Base-by-base conservation (phyloP, 169 alveolate species). In the Neospora caninum region DNA sequence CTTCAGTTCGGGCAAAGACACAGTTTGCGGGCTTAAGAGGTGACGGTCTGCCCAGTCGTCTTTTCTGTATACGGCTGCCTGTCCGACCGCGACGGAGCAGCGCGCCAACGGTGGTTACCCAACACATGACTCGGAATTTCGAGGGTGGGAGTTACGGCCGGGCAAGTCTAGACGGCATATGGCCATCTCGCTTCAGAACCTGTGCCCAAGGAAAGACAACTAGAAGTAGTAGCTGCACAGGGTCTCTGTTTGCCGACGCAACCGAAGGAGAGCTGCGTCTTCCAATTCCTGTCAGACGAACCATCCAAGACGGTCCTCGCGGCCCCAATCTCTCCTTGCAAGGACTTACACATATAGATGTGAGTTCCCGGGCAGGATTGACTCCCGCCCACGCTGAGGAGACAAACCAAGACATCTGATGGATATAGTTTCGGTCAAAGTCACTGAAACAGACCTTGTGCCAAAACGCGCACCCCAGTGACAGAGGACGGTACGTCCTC, bases 261-360 rank as follows among this genome's bases (percentile, higher is more conserved):
- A 6, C 45, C 34, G 43, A 82, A 45, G 67, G 38, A 25, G 89
- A 45, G 2, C 36, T 82, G 89, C 34, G 89, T 31, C 89, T 82
- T 49, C 89, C 89, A 2, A 82, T 82, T 31, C 89, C 89, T 4
- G 67, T 82, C 67, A 39, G 89, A n/a, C 89, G 89, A 39, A 82
- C 89, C 25, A 82, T 82, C 31, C 89, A 43, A 43, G 89, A 82
- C 38, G 89, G 89, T 31, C 67, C 67, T 0, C 89, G 89, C 41
- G 89, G 89, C 38, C 89, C 89, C 54, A 82, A 22, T 22, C 67
- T 41, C 41, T 82, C 67, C 58, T 31, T 34, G 43, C 45, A 78
- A 78, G 89, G 70, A 7, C 38, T 10, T 0, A 82, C 25, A 13
- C 13, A 25, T n/a, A 82, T 82, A 27, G 67, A 10, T 36, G 89